Base-by-base conservation (phyloP, 1,284 basidiomycete species). In the Irpex lacteus region DNA sequence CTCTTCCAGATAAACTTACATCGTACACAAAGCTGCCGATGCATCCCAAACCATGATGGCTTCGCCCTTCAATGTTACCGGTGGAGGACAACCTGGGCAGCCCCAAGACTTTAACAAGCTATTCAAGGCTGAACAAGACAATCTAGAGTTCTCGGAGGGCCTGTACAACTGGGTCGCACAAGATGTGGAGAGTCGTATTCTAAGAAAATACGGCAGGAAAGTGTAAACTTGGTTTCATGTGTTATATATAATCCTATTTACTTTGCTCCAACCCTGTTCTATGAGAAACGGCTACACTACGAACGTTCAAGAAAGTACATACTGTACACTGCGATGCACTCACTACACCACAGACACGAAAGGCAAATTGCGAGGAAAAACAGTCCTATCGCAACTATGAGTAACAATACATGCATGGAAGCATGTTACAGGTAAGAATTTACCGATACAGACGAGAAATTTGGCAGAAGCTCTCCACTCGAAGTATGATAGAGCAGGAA, bases 41-140 rank as follows among this genome's bases (percentile, higher is more conserved):
- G 85, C 89, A 53, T 87, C 89, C 32, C 85, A 87, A 69, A 89
- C 92, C 73, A 87, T 92, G 85, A 56, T 56, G 54, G 84, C 85
- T 40, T 87, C 88, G 54, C 87, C 92, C 0, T 92, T 95, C 79
- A 9, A 77, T 76, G 15, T 77, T 74, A 19, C 75, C 75, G 63
- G 26, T 26, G 26, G 26, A 26, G 26, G 26, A 26, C 75, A 80
- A 62, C 81, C 84, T 1, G 85, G 83, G 18, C 85, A 84, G 59
- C 85, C 88, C 52, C 92, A 95, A 69, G 97, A 99, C 75, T 95
- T 86, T 76, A 83, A 80, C 70, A 98, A 98, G 75, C 76, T 98
- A 56, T 97, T 96, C 83, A 92, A 92, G 69, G 88, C 90, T 3
- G 98, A 99, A 77, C 85, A 85, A 66, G 97, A 98, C 76, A 98